Evolutionary conservation across 352 stramenopile species (phyloP).

Genomic region (Pythium phragmitis): DNA sequence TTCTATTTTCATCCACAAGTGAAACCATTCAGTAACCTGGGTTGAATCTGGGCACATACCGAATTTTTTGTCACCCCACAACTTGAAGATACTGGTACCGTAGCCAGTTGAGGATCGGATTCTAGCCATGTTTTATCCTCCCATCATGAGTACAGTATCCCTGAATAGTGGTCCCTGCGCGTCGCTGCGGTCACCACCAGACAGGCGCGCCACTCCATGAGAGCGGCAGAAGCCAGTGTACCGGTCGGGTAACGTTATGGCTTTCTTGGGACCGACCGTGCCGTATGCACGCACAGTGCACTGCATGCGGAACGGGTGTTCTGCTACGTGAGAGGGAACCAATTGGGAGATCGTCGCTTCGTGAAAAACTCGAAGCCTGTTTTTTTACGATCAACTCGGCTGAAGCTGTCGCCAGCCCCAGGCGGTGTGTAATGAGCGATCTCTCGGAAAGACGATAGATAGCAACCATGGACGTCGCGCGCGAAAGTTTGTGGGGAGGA

Average conservation of each 20-base stretch:
- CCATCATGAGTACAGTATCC: neutral
- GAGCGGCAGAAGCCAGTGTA: too few relatives aligned
- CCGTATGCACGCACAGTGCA: neutral
- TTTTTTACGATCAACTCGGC: constrained; percentile 9
- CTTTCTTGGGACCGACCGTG: neutral
- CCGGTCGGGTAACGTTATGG: neutral
- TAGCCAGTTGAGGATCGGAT: constrained; percentile 3
- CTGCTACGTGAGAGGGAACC: neutral
- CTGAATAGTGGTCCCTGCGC: constrained; percentile 9
- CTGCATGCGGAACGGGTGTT: neutral
- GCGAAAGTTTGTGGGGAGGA: constrained; percentile 4
- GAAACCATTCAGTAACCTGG: constrained; percentile 21
- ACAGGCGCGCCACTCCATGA: constrained; percentile 3
- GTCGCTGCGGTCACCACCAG: neutral
- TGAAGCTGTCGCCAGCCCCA: constrained; percentile 8
- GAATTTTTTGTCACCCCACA: constrained; percentile 1
- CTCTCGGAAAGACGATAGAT: neutral
- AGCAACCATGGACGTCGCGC: constrained; percentile 8
- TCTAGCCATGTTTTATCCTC: constrained; percentile 21
- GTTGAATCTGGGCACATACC: constrained; percentile 14
- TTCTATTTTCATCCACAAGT: constrained; percentile 21
- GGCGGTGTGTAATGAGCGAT: constrained; percentile 13
- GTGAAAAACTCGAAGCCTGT: constrained; percentile 1
- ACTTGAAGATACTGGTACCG: constrained; percentile 18
- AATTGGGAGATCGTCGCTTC: neutral